Evolutionary conservation across 192 early-diverging fungal species (phyloP), one percentile per base, ranked within the genome.

Genomic region (Linnemannia hyalina): DNA sequence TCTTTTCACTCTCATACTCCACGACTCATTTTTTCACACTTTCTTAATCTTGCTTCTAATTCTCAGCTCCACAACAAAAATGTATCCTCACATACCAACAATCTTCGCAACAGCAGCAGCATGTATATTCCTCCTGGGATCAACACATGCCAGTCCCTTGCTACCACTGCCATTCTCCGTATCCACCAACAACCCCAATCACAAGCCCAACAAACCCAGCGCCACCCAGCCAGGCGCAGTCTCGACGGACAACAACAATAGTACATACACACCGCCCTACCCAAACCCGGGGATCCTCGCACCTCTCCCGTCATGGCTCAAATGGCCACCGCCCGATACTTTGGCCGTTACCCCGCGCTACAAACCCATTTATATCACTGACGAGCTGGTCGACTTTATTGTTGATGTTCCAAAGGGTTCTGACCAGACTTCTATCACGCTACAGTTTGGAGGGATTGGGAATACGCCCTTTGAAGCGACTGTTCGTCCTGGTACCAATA

Each of bases 311-410:
- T 41, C 69, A 41, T 70, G 69, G 69, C 23, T 70, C 16, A 7
- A 41, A 6, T 70, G 69, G 69, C 69, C 69, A 23, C 69, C 69
- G 13, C 6, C 20, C 38, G 69, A 70, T 70, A 15, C 69, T 22
- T 70, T 70, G 69, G 69, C 69, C 18, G 69, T 70, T 18, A 70
- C 69, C 35, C 69, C 69, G 1, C 69, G 69, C 69, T 70, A 23
- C 38, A 70, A 70, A 42, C 69, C 69, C 6, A 70, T 70, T 2
- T 70, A 70, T 20, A 41, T 18, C 29, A 70, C 69, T 5, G 69
- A 70, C 36, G 69, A 70, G 1, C 29, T 70, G 4, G 40, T 70
- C 69, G 69, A 70, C 10, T 70, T 70, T 70, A 41, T 70, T 70
- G 69, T 70, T 6, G 69, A 70, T 70, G 69, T 70, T 11, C 69